Conservation (phyloP, 2,329 filamentous ascomycete genomes). For the Coleophoma cylindrospora region DNA sequence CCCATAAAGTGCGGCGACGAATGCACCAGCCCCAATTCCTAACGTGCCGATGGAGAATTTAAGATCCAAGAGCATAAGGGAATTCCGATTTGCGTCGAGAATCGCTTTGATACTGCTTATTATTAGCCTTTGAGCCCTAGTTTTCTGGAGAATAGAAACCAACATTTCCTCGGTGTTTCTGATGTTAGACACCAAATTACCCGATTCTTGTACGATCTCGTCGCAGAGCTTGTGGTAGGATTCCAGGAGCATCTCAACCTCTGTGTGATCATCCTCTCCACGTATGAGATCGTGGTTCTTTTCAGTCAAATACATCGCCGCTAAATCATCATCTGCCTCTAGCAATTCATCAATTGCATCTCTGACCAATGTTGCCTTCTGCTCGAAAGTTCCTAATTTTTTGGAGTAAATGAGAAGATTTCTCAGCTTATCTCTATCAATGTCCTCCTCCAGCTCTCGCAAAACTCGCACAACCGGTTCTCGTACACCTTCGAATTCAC, state of each 20-base stretch:
- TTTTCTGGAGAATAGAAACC: conserved; percentile 27
- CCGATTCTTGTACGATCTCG: conserved; percentile 93
- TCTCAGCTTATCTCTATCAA: conserved; percentile 88
- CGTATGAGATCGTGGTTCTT: conserved; percentile 70
- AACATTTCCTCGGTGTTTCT: conserved; percentile 98
- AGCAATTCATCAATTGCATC: conserved; percentile 94
- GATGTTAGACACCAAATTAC: conserved; percentile 89
- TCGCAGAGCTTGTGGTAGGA: conserved; percentile 98
- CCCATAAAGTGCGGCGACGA: conserved; percentile 96
- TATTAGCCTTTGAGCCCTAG: conserved; percentile 6
- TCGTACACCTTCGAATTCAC: conserved; percentile 88
- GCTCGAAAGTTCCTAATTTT: conserved; percentile 93
- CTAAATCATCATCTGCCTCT: conserved; percentile 92
- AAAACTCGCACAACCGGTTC: conserved; percentile 89
- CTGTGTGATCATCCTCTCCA: conserved; percentile 83
- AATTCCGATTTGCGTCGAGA: conserved; percentile 95
- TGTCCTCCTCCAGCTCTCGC: conserved; percentile 89
- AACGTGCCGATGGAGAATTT: conserved; percentile 95
- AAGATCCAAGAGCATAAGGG: conserved; percentile 93
- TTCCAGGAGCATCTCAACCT: conserved; percentile 94
- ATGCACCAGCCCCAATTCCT: conserved; percentile 90
- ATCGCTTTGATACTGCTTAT: conserved; percentile 79
- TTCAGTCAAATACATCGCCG: conserved; percentile 93
- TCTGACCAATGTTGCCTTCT: conserved; percentile 88
- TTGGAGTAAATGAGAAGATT: conserved; percentile 92